Base-by-base conservation (phyloP, 306 rosid genomes). In the Medicago lupulina region DNA sequence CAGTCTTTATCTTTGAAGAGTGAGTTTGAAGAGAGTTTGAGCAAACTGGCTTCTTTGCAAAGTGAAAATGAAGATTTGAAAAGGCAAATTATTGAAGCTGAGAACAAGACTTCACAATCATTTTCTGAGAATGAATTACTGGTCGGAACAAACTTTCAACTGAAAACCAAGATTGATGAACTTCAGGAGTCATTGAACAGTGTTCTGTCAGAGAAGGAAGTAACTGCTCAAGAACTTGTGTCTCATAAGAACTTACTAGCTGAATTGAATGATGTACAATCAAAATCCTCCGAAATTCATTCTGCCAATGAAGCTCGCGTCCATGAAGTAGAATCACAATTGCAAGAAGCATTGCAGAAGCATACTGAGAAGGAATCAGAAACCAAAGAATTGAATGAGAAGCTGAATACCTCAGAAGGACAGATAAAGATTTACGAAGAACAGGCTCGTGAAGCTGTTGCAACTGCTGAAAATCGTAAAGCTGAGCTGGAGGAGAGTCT, bases 121-220 rank as follows among this genome's bases (percentile, higher is more conserved):
- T 77, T 78, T 59, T 84, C 92, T n/a, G 92, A 92, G 60, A 92
- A 90, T 11, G 92, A 96, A 75, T 73, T 90, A 71, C 83, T 96
- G 79, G 88, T 87, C n/a, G 92, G 78, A 73, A 92, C 89, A 60
- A 92, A 92, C 83, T 50, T 60, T 83, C 97, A 96, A 68, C 87
- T 96, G 76, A 90, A 87, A 82, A 79, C 82, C 80, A 92, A 85
- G 91, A 78, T 92, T 78, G 92, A 85, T 68, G 97, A 95, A 78
- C 93, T 95, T 74, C 90, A 87, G 73, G 97, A 89, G 71, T 77
- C 83, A 25, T 46, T 95, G 73, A 86, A 85, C 74, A 75, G 83
- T 73, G 76, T 87, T 79, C 62, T 79, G 77, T 85, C 89, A 4
- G 97, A 92, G 83, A 95, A 87, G 82, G 96, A 92, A 71, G 78